Conservation (phyloP, 257 asterid species). For the Cruciata laevipes region DNA sequence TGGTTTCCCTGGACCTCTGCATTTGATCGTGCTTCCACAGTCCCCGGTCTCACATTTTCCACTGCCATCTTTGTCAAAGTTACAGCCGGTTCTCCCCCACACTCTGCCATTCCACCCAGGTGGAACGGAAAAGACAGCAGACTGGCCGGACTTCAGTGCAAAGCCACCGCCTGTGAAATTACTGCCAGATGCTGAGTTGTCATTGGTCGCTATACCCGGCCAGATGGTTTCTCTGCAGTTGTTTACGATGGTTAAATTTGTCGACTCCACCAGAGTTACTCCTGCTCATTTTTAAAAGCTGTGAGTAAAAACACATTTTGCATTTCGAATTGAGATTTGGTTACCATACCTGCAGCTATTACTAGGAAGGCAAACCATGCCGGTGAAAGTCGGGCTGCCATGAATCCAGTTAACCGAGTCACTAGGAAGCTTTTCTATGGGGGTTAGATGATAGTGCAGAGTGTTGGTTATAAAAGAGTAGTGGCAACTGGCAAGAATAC, state of each 20-base stretch:
- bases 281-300: constrained; percentile 21
- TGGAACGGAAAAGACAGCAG: constrained; percentile 46
- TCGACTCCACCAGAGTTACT: constrained; percentile 21
- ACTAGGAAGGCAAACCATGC: constrained; percentile 17
- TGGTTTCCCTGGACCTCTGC: constrained; percentile 41
- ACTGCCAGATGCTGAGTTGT: constrained; percentile 25
- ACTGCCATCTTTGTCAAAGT: constrained; percentile 40
- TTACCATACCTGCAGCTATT: constrained; percentile 34
- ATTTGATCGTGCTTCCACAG: constrained; percentile 40
- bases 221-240: constrained; percentile 59
- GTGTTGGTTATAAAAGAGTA: constrained; percentile 2
- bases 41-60: constrained; percentile 52
- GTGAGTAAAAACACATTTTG: not conserved
- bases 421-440: not conserved
- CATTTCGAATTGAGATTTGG: not conserved
- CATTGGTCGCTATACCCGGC: constrained; percentile 51
- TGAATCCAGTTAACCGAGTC: constrained; percentile 2
- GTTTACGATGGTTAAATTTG: constrained; percentile 47
- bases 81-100: constrained; percentile 62
- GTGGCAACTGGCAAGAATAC: constrained; percentile 43
- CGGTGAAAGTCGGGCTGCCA: constrained; percentile 24
- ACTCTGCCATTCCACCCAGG: constrained; percentile 52
- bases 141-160: constrained; percentile 36
- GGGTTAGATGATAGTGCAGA: not conserved
- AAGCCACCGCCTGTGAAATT: constrained; percentile 47